Percentiles rank a stretch among this genome's conserved stretches.
phyloP scores from a whole-genome alignment of 2,329 filamentous ascomycete genomes.

The Exserohilum turcica region DNA sequence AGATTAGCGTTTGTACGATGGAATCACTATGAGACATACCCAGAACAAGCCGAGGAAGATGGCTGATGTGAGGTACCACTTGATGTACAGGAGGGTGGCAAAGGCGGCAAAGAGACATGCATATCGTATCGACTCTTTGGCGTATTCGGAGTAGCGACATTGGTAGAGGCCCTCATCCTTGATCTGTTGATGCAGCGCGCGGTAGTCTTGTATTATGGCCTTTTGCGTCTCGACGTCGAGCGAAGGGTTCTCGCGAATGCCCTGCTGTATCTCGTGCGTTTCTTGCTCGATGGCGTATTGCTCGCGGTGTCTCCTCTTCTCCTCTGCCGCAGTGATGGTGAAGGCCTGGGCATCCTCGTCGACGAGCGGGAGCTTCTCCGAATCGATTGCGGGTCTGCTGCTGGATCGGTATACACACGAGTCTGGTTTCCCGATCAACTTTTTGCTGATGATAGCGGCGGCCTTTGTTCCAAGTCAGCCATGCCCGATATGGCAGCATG shows the following conservation, averaged over 20 bases:
- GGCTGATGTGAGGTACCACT: slow-evolving; percentile 64
- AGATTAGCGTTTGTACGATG: slow-evolving; percentile 11
- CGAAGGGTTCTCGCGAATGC: slow-evolving; percentile 53
- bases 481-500: slow-evolving; percentile 6
- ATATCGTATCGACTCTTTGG: slow-evolving; percentile 63
- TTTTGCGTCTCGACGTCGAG: slow-evolving; percentile 61
- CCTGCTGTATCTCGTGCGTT: slow-evolving; percentile 46
- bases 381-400: slow-evolving; percentile 18
- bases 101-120: slow-evolving; percentile 57
- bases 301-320: slow-evolving; percentile 30
- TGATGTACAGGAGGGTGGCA: slow-evolving; percentile 51
- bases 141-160: slow-evolving; percentile 64
- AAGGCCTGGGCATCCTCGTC: slow-evolving; percentile 14
- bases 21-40: slow-evolving; percentile 36
- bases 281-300: slow-evolving; percentile 44
- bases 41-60: slow-evolving; percentile 67
- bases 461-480: slow-evolving; percentile 32
- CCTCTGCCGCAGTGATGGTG: slow-evolving; percentile 11
- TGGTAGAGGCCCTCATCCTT: slow-evolving; percentile 62
- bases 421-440: slow-evolving; percentile 25
- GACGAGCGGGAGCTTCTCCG: slow-evolving; percentile 31
- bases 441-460: slow-evolving; percentile 34
- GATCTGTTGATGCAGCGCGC: slow-evolving; percentile 60
- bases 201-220: slow-evolving; percentile 62
- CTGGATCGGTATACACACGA: slow-evolving; percentile 30